Evolutionary conservation across 2,329 filamentous ascomycete genomes (phyloP).

Genomic region (Fusarium tuaranense): DNA sequence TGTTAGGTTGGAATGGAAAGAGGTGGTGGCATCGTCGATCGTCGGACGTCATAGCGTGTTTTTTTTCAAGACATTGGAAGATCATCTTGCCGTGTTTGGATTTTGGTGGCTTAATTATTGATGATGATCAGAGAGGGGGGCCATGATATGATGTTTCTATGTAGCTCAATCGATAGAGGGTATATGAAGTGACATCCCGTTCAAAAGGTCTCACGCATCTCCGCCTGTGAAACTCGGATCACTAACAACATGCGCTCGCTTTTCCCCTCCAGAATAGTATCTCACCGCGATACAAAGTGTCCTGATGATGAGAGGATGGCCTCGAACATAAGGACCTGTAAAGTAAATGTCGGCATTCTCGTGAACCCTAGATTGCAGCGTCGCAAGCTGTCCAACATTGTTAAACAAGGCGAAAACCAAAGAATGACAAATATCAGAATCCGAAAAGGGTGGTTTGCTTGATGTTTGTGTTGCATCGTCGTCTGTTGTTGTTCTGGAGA

Average conservation of each 20-base stretch:
- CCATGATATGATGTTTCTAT: background rate
- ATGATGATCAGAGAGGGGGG: background rate
- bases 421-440: constrained; percentile 89
- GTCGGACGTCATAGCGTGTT: background rate
- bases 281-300: constrained; percentile 66
- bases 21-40: background rate
- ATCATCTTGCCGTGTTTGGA: background rate
- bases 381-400: constrained; percentile 98
- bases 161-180: background rate
- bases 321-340: constrained; percentile 94
- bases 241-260: constrained; percentile 17
- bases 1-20: background rate
- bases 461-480: constrained; percentile 73
- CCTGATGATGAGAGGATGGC: constrained; percentile 96
- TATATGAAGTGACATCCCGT: background rate
- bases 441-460: constrained; percentile 66
- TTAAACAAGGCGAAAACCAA: constrained; percentile 96
- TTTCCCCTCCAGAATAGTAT: constrained; percentile 28
- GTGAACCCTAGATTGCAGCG: constrained; percentile 94
- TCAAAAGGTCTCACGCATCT: background rate
- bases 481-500: constrained; percentile 70
- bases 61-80: background rate
- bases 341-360: constrained; percentile 96
- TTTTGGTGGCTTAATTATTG: background rate
- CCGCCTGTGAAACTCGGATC: background rate